These are phyloP conservation scores for Penicillium maclennaniae DNA, from an alignment of 495 filamentous ascomycete species.

Conservation along the genomic window DNA sequence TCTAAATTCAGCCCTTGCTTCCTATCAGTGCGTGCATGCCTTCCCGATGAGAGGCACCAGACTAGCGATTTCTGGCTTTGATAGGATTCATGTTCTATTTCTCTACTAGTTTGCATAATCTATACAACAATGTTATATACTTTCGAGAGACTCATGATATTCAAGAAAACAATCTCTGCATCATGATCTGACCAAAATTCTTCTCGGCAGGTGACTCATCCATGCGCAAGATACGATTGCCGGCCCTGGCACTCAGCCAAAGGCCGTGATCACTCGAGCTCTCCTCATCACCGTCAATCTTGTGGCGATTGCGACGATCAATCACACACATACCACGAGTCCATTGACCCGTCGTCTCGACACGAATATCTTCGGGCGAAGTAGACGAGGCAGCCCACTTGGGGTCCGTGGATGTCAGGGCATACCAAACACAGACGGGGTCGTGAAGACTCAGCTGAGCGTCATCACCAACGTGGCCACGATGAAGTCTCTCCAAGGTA, in stretches of 20 bases:
- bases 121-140: constrained; percentile 1
- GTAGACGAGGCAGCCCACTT: constrained; percentile 40
- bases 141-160: neutral
- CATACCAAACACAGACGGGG: constrained; percentile 84
- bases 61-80: neutral
- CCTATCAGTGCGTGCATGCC: neutral
- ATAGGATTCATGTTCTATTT: neutral
- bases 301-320: constrained; percentile 64
- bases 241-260: constrained; percentile 66
- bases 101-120: neutral
- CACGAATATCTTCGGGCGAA: constrained; percentile 65
- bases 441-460: constrained; percentile 77
- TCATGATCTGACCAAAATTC: constrained; percentile 39
- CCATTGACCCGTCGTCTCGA: constrained; percentile 91
- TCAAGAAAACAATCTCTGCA: constrained; percentile 42
- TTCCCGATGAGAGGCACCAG: neutral
- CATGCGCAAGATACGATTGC: constrained; percentile 75
- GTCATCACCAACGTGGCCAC: constrained; percentile 48
- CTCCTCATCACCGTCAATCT: constrained; percentile 55
- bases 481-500: constrained; percentile 62
- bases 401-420: constrained; percentile 52
- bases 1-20: neutral
- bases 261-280: constrained; percentile 61
- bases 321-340: constrained; percentile 86
- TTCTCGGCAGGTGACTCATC: constrained; percentile 42